Percentiles rank a stretch among this genome's conserved stretches.
phyloP scores from a whole-genome alignment of 768 basidiomycete genomes.

The Tricholoma sp. region DNA sequence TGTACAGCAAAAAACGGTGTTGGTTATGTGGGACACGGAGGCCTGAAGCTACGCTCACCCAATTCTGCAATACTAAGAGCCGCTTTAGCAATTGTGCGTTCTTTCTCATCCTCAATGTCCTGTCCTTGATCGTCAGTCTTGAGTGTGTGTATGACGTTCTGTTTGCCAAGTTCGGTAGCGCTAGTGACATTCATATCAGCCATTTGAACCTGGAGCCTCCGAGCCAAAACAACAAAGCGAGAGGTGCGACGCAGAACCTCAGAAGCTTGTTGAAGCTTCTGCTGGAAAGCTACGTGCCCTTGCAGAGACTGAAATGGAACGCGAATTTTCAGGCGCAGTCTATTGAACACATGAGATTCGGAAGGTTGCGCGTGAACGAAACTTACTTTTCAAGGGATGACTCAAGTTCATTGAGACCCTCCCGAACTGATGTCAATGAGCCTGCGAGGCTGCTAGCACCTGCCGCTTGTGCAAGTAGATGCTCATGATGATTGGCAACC shows the following conservation, averaged over 20 bases:
- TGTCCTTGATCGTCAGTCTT: conserved; percentile 15
- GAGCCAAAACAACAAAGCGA: conserved; percentile 78
- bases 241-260: conserved; percentile 81
- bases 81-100: conserved; percentile 86
- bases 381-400: conserved; percentile 71
- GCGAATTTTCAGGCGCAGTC: conserved; percentile 83
- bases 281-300: conserved; percentile 63
- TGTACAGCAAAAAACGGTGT: conserved; percentile 3
- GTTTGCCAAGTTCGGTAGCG: conserved; percentile 9
- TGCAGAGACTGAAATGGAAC: conserved; percentile 76
- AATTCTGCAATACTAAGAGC: conserved; percentile 93
- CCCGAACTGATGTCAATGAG: conserved; percentile 60
- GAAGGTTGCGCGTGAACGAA: conserved; percentile 9
- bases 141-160: conserved; percentile 8
- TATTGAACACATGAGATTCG: conserved; percentile 23
- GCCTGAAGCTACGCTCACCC: conserved; percentile 42
- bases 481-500: conserved; percentile 82
- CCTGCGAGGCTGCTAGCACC: conserved; percentile 66
- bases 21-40: neutral
- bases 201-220: conserved; percentile 85
- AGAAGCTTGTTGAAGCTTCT: conserved; percentile 76
- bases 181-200: conserved; percentile 47
- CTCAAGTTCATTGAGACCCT: conserved; percentile 71
- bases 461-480: conserved; percentile 78
- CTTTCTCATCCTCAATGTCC: conserved; percentile 72